Conservation (phyloP, 1,284 basidiomycete species). For the Pseudozyma pruni region DNA sequence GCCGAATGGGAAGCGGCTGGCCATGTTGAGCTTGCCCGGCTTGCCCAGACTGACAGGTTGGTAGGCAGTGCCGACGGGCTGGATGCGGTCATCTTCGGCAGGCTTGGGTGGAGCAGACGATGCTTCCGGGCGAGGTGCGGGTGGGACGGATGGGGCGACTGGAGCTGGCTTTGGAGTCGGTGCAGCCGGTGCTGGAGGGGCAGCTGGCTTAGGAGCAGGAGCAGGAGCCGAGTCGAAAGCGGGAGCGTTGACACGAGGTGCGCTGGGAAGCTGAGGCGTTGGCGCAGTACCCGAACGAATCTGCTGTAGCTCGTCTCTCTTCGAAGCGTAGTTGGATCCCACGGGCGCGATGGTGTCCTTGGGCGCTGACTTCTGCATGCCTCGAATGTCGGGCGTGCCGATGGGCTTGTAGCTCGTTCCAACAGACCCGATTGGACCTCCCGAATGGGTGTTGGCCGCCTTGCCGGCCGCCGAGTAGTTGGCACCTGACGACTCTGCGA, state of each 20-base stretch:
- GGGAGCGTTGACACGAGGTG: conserved; percentile 32
- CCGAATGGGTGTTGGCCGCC: conserved; percentile 60
- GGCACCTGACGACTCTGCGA: conserved; percentile 90
- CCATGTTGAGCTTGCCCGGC: conserved; percentile 64
- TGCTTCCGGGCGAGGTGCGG: conserved; percentile 31
- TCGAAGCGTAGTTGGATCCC: conserved; percentile 58
- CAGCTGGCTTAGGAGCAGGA: conserved; percentile 22
- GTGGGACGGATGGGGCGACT: conserved; percentile 16
- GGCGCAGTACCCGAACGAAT: conserved; percentile 50
- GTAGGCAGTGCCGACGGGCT: conserved; percentile 66
- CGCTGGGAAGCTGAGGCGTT: conserved; percentile 25
- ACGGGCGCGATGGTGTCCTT: conserved; percentile 61
- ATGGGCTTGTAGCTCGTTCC: conserved; percentile 64
- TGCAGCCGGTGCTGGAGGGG: conserved; percentile 16
- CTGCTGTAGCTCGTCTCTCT: conserved; percentile 61
- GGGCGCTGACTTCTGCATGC: conserved; percentile 55
- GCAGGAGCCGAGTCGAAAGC: conserved; percentile 39
- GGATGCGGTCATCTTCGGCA: conserved; percentile 62
- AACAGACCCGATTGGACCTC: conserved; percentile 60
- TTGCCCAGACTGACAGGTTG: conserved; percentile 62
- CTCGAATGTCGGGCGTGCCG: conserved; percentile 65
- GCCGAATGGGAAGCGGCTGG: conserved; percentile 62
- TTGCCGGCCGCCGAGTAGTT: conserved; percentile 76
- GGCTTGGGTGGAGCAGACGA: conserved; percentile 47
- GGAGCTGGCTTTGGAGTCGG: conserved; percentile 11